phyloP scores from a whole-genome alignment of 2,329 filamentous ascomycete genomes.

The Dichotomopilus funicola region DNA sequence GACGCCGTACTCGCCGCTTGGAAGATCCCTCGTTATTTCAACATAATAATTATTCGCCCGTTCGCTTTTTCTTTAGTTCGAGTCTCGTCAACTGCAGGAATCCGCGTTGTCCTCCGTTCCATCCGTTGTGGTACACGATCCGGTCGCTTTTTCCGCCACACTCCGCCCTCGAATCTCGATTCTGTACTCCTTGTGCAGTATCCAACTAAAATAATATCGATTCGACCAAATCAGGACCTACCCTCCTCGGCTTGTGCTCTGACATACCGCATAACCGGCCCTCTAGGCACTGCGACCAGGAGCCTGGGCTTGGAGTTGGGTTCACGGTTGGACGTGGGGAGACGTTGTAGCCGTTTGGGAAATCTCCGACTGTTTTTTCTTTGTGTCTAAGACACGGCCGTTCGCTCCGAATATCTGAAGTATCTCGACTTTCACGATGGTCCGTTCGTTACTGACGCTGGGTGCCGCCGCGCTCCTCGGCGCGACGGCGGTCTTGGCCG shows the following conservation, averaged over 20 bases:
- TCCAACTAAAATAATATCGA: too few relatives aligned
- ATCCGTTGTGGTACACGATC: not conserved
- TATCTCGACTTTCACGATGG: conserved; percentile 16
- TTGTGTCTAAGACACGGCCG: not conserved
- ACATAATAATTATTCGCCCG: too few relatives aligned
- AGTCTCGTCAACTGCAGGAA: not conserved
- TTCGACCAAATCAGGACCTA: too few relatives aligned
- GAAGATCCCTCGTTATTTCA: conserved; percentile 6
- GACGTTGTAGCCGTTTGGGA: too few relatives aligned
- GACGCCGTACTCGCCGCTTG: not conserved
- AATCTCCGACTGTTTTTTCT: not conserved
- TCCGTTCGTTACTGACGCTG: conserved; percentile 27
- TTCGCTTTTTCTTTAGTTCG: too few relatives aligned
- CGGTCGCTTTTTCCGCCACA: not conserved
- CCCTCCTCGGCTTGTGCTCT: too few relatives aligned
- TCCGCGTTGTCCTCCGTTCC: too few relatives aligned
- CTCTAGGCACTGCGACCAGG: too few relatives aligned
- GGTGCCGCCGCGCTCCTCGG: conserved; percentile 34
- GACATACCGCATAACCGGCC: too few relatives aligned
- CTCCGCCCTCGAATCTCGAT: not conserved
- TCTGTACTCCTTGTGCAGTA: not conserved
- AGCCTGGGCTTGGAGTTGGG: too few relatives aligned
- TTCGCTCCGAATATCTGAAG: not conserved
- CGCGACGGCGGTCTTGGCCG: conserved; percentile 33
- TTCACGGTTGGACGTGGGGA: too few relatives aligned